Base-by-base conservation (phyloP, 805 yeast genomes). In the Kockiozyma suomiensis region DNA sequence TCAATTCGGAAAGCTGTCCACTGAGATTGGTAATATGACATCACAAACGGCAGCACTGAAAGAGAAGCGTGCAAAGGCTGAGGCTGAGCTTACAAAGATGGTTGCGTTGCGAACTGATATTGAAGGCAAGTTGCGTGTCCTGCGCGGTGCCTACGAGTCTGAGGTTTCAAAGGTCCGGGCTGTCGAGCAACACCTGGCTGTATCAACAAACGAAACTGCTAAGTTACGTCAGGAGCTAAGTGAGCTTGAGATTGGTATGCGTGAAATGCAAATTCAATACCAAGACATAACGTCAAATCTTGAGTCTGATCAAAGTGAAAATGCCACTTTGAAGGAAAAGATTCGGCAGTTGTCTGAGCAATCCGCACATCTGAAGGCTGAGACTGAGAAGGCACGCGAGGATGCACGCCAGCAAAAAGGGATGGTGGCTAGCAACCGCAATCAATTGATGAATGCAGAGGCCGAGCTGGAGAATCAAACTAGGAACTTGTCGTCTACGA, bases 1-100 rank as follows among this genome's bases (percentile, higher is more conserved):
- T 5, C 97, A 90, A 68, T 81, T 90, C 72, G 97, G 96, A 15
- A 90, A 92, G 67, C 79, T 88, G 43, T 87, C 96, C 0, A 89
- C 86, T 68, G 97, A 92, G 75, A 86, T 90, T 65, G 84, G 84
- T 64, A 87, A 96, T 0, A 77, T 93, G 65, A 82, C 91, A 1
- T 75, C 80, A 23, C 97, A 91, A 73, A 88, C 96, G 1, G 78
- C 88, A 0, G 81, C 79, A 15, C 79, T 88, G 32, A 85, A 85
- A 61, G 87, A 83, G 23, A 88, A 88, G 74, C 85, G 90, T 63
- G 76, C 82, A 19, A 81, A 85, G 62, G 90, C 97, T 0, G 90
- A 86, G 69, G 84, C 82, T 58, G 97, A 93, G 70, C 79, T 92
- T 56, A 78, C 84, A n/a, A 81, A 82, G 58, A 84, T 89, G 60